Conservation (phyloP, 257 asterid genomes). For the Nicotiana sylvestris region DNA sequence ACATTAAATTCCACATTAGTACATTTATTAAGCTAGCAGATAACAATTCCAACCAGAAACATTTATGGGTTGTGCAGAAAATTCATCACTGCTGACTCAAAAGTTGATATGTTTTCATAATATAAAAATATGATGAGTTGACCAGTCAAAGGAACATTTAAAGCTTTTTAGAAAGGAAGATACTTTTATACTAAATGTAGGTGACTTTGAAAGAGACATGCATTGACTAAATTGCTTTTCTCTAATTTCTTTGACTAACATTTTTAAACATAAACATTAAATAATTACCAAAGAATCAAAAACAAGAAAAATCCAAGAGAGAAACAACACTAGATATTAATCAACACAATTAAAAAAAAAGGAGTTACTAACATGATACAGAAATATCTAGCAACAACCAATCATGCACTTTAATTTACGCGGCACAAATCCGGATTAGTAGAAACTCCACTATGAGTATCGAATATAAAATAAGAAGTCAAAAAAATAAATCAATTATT, state of each 20-base stretch:
- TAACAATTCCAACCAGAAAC: not conserved
- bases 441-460: no score
- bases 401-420: not conserved
- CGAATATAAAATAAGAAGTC: no score
- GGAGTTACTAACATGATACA: not conserved
- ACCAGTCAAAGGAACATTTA: slow-evolving; percentile 65
- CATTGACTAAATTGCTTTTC: slow-evolving; percentile 33
- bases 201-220: slow-evolving; percentile 36
- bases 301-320: not conserved
- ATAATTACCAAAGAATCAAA: not conserved
- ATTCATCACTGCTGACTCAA: slow-evolving; percentile 18
- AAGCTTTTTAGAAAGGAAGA: slow-evolving; percentile 26
- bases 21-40: not conserved
- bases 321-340: not conserved
- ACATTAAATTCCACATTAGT: no score
- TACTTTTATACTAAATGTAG: slow-evolving; percentile 8
- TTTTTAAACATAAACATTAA: not conserved
- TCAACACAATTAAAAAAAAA: not conserved
- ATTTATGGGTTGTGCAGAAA: not conserved
- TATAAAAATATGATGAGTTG: slow-evolving; percentile 36
- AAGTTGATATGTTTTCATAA: slow-evolving; percentile 25
- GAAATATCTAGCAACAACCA: not conserved
- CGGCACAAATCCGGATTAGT: no score
- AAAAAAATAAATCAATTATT: not conserved
- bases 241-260: slow-evolving; percentile 33